Evolutionary conservation across 768 basidiomycete species (phyloP), one percentile per base, ranked within the genome.

Genomic region (Psilocybe cubensis): DNA sequence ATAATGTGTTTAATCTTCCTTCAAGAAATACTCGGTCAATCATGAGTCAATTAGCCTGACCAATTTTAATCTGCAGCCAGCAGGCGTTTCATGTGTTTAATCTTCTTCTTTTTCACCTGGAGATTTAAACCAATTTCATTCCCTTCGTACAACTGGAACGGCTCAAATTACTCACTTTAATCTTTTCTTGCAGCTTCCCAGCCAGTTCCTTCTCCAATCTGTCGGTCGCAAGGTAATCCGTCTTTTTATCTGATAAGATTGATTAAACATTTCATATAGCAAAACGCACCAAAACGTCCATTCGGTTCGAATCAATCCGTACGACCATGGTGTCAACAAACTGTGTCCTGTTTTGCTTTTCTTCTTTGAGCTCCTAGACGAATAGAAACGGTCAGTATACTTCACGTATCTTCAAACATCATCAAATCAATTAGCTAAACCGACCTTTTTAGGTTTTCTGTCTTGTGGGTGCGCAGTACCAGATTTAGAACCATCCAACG

Each of bases 181-280:
- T 50, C 25, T 57, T 57, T 55, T 55, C 54, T 33, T 40, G 23
- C 17, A 55, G 24, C 21, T 55, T 46, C 10, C 33, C 9, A 8
- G n/a, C 25, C 10, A 55, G 29, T 40, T 55, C 31, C 28, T 55
- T 55, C 33, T 55, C 54, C 14, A 55, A 28, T 17, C 21, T 46
- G 27, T 48, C 35, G 3, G 46, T 11, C 2, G 54, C 44, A 10
- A 33, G 23, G 12, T 55, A 55, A 12, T 46, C 45, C 11, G 10
- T 21, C 54, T 55, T 38, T 38, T 38, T n/a, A n/a, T 38, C 10
- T 33, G 35, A 38, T 38, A n/a, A 38, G 35, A 38, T 14, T 6
- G 12, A 14, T n/a, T n/a, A 4, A n/a, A 12, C 7, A 17, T 38
- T 38, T 38, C 14, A 4, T 38, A 14, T 38, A n/a, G n/a, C n/a